phyloP scores from a whole-genome alignment of 345 rosid species.

The Citropsis articulata region DNA sequence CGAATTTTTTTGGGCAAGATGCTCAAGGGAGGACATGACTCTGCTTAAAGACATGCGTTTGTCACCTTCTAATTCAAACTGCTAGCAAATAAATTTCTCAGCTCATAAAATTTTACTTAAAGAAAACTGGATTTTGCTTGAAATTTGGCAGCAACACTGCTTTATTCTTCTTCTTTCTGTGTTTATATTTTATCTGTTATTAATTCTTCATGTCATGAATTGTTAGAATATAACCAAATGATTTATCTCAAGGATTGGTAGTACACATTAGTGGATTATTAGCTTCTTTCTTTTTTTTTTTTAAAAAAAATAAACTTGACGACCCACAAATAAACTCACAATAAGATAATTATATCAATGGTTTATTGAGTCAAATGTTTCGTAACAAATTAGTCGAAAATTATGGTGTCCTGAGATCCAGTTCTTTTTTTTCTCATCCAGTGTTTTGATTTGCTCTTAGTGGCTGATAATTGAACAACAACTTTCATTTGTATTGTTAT shows the following conservation, averaged over 20 bases:
- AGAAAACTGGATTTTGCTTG: not conserved
- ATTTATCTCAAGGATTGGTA: not conserved
- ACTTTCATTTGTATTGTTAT: not conserved
- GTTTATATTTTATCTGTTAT: not conserved
- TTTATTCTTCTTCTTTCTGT: not conserved
- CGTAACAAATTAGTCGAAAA: not conserved
- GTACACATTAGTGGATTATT: not conserved
- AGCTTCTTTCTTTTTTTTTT: not conserved
- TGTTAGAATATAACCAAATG: not conserved
- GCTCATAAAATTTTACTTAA: not conserved
- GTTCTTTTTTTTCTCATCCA: not conserved
- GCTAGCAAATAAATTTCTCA: not conserved
- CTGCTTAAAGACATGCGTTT: not conserved
- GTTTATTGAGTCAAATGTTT: not conserved
- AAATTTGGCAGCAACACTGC: not conserved
- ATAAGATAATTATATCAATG: not conserved
- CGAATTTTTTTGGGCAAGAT: not conserved
- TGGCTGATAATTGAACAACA: not conserved
- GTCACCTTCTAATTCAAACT: not conserved
- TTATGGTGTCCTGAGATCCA: not conserved
- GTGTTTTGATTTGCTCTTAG: not conserved
- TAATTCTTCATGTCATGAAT: not conserved
- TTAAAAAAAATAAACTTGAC: not conserved
- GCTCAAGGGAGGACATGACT: not conserved
- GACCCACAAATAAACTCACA: not conserved